These are phyloP conservation scores for Chrysanthemum seticuspe DNA, from an alignment of 129 eudicot genomes.

Conservation along the genomic window DNA sequence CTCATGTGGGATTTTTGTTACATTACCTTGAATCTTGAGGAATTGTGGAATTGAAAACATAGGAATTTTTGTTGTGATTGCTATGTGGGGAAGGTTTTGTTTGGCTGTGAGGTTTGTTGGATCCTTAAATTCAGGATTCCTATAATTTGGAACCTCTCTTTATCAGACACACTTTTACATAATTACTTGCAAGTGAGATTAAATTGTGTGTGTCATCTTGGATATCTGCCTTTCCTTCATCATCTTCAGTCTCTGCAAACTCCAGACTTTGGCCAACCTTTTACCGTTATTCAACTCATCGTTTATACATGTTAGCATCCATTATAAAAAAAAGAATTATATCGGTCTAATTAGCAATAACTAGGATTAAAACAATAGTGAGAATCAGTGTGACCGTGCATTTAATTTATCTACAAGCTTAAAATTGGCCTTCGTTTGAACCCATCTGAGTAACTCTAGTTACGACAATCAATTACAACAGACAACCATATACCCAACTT, in stretches of 20 bases:
- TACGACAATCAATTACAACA: too few relatives aligned
- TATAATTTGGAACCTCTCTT: slow-evolving; percentile 8
- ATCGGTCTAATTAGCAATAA: too few relatives aligned
- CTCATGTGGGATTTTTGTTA: neutral
- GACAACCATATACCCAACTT: too few relatives aligned
- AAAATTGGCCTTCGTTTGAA: too few relatives aligned
- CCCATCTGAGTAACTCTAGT: too few relatives aligned
- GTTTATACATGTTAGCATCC: too few relatives aligned
- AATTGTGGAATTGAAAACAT: slow-evolving; percentile 24
- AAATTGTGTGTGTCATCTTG: neutral
- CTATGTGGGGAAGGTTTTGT: slow-evolving; percentile 15
- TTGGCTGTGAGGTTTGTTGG: slow-evolving; percentile 29
- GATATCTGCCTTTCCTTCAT: neutral
- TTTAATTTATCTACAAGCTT: too few relatives aligned
- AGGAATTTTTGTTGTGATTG: slow-evolving; percentile 24
- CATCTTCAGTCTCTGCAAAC: slow-evolving; percentile 6
- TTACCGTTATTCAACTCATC: too few relatives aligned
- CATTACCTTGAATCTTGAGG: slow-evolving; percentile 29
- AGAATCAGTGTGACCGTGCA: too few relatives aligned
- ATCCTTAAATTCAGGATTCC: slow-evolving; percentile 33
- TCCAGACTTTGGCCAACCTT: neutral
- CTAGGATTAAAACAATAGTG: too few relatives aligned
- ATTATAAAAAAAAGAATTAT: too few relatives aligned
- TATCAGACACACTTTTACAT: neutral
- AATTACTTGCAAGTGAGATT: slow-evolving; percentile 7